Percentiles rank a stretch among this genome's conserved stretches.
Evolutionary conservation across 805 yeast species (phyloP).

Genomic region (Millerozyma acaciae): DNA sequence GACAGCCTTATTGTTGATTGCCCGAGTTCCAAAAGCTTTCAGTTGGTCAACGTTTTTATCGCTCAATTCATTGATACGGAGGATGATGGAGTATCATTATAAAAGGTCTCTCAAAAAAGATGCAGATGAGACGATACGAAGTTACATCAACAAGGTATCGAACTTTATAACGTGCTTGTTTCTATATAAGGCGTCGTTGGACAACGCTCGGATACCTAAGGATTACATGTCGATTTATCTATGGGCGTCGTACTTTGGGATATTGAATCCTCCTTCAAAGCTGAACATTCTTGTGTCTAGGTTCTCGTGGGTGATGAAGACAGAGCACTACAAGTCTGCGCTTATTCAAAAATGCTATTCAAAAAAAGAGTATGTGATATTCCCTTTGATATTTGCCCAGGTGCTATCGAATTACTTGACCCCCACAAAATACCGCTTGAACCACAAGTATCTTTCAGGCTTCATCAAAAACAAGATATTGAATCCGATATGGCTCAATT

Average conservation of each 20-base stretch:
- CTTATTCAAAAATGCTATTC: constrained; percentile 19
- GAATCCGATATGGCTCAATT: constrained; percentile 42
- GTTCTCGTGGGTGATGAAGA: constrained; percentile 21
- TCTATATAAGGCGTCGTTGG: constrained; percentile 23
- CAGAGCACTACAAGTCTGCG: constrained; percentile 16
- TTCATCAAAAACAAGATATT: constrained; percentile 27
- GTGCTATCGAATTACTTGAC: constrained; percentile 39
- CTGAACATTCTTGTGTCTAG: constrained; percentile 23
- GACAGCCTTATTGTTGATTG: constrained; percentile 20
- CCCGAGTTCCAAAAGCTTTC: constrained; percentile 22
- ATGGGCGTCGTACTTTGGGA: constrained; percentile 26
- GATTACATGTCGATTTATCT: constrained; percentile 36
- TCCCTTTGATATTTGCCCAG: constrained; percentile 36
- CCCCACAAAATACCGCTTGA: constrained; percentile 32
- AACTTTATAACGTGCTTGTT: constrained; percentile 21
- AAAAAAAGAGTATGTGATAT: constrained; percentile 30
- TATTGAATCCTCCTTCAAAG: constrained; percentile 32
- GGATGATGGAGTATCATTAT: constrained; percentile 4
- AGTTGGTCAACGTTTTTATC: constrained; percentile 29
- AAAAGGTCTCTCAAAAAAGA: constrained; percentile 1
- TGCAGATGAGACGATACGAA: constrained; percentile 1
- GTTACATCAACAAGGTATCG: constrained; percentile 12
- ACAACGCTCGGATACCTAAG: constrained; percentile 27
- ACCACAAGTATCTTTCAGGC: constrained; percentile 32
- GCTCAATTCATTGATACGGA: constrained; percentile 27